Evolutionary conservation across 768 basidiomycete species (phyloP), one percentile per base, ranked within the genome.

Genomic region (Auricularia sp.): DNA sequence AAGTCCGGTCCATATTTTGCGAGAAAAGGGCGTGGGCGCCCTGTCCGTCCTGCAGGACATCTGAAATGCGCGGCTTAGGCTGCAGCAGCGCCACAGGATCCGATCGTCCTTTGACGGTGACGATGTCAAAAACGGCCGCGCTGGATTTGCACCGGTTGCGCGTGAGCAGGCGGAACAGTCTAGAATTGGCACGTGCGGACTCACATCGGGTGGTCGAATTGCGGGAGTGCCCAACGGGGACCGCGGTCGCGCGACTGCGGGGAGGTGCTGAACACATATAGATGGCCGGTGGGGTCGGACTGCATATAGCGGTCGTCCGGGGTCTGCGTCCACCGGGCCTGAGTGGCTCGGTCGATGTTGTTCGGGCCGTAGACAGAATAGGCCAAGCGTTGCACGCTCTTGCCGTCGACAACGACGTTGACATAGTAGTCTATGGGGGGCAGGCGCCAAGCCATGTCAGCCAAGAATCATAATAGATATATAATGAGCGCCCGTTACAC

Each of bases 311-410:
- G 76, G 66, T 88, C 82, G 73, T 97, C 94, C 45, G 86, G 85
- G 1, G 91, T 89, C 44, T 82, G 85, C 6, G 80, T 81, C 77
- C 96, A 98, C 10, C 83, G 73, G 3, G 84, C 76, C 71, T 96
- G 94, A 13, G 87, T 70, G 7, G 82, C 76, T 68, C 82, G 84
- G 72, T 95, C 92, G 74, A 89, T 86, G 71, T 89, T 93, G 73
- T 95, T 95, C 4, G 96, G 94, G 0, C 94, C 92, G 74, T 98
- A 98, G 0, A 88, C 85, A 0, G 95, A 96, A 75, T 94, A 97
- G 0, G 87, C 86, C 16, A 98, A 82, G 63, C 90, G 90, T 70
- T 98, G 96, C 13, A 85, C 78, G 34, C 65, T 24, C 81, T 83
- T 5, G 81, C 71, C 18, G 71, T 74, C 7, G 74, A 73, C 29